Evolutionary conservation across 768 basidiomycete genomes (phyloP), one percentile per base, ranked within the genome.

Genomic region (Gloeopeniophorella convolvens): DNA sequence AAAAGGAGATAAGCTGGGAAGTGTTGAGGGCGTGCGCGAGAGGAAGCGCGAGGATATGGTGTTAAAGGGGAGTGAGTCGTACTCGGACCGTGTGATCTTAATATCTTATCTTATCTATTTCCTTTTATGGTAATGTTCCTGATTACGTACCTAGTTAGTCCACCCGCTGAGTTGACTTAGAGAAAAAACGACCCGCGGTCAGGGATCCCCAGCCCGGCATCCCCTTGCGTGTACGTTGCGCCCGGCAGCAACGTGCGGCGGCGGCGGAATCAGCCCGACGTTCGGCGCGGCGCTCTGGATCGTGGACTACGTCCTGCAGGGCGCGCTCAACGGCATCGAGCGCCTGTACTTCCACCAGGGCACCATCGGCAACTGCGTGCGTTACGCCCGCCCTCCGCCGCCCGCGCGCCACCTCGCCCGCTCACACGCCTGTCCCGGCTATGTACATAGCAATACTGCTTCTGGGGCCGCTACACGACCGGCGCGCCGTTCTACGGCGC

Each of bases 391-490:
- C 18, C 10, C 33, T 24, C 27, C 33, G 27, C 15, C 28, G 8
- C 20, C 4, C 20, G 9, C 18, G 21, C 20, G 11, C 24, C 20
- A n/a, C 15, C 26, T 32, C n/a, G 7, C 21, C 16, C 9, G 30
- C 43, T 35, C 34, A 44, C 28, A 24, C 41, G 28, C 3, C 9
- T n/a, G n/a, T n/a, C n/a, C n/a, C n/a, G n/a, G n/a, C n/a, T n/a
- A n/a, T n/a, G n/a, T n/a, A n/a, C n/a, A n/a, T 45, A 69, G 68
- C 66, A 65, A 45, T 72, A 72, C 56, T 70, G 68, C 58, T 72
- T 66, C 60, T 72, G 68, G 68, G 70, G 69, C 4, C 51, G 61
- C 20, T 61, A 53, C 52, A 64, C 63, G 15, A 62, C 67, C 10
- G 66, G 60, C 42, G 60, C 68, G 26, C 70, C 69, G 0, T 72